Evolutionary conservation across 805 yeast genomes (phyloP).

Genomic region (Zygosaccharomyces lentus): DNA sequence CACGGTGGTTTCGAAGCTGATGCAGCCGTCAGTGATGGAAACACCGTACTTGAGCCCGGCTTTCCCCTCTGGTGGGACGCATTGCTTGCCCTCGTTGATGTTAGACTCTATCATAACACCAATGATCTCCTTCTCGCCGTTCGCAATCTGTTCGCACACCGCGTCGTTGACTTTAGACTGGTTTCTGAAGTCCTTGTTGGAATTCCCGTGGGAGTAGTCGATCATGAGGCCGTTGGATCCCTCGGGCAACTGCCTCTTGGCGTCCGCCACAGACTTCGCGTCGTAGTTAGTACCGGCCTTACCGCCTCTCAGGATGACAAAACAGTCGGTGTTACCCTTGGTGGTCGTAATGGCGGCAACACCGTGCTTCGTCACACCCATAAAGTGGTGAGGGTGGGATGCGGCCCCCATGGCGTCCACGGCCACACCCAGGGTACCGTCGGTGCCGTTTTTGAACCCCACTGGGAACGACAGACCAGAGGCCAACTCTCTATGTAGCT

Average conservation of each 20-base stretch:
- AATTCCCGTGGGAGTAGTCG: constrained; percentile 98
- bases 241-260: constrained; percentile 56
- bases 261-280: constrained; percentile 66
- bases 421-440: constrained; percentile 89
- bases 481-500: constrained; percentile 94
- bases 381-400: constrained; percentile 85
- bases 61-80: constrained; percentile 58
- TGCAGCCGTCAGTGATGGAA: constrained; percentile 96
- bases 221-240: constrained; percentile 65
- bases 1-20: constrained; percentile 85
- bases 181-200: constrained; percentile 87
- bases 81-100: constrained; percentile 87
- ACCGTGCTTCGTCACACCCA: constrained; percentile 97
- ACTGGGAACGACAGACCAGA: constrained; percentile 98
- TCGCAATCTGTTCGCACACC: constrained; percentile 76
- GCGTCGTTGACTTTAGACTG: constrained; percentile 87
- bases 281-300: constrained; percentile 91
- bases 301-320: constrained; percentile 95
- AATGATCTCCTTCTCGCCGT: constrained; percentile 74
- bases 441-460: constrained; percentile 98
- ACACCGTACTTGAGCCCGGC: constrained; percentile 82
- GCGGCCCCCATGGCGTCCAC: constrained; percentile 94
- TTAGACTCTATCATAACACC: constrained; percentile 97
- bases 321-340: constrained; percentile 91
- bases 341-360: constrained; percentile 95